A percentile compares a stretch with the other conserved stretches of the same genome.
phyloP scores from a whole-genome alignment of 306 rosid species.

The Acacia crassicarpa region DNA sequence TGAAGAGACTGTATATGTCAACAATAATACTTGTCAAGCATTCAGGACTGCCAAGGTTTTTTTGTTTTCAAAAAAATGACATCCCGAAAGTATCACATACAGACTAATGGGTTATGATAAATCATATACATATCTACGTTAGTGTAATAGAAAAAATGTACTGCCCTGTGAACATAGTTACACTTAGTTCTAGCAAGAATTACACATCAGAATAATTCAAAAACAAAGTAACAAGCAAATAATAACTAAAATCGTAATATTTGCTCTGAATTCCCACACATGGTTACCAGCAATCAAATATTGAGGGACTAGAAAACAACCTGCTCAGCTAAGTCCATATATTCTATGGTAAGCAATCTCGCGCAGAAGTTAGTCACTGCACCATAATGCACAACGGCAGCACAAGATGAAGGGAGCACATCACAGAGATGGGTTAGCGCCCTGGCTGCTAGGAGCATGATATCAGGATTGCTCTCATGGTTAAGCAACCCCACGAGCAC shows the following conservation, averaged over 20 bases:
- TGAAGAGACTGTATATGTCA: conserved; percentile 85
- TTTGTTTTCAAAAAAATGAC: neutral
- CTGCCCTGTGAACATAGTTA: neutral
- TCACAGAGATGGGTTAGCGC: conserved; percentile 95
- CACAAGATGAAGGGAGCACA: conserved; percentile 95
- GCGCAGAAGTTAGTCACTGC: conserved; percentile 96
- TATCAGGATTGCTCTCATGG: conserved; percentile 95
- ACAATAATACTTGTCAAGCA: conserved; percentile 37
- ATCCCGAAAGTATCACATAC: neutral
- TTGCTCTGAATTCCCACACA: neutral
- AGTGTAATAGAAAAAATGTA: neutral
- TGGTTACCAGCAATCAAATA: conserved; percentile 6
- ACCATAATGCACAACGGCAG: conserved; percentile 96
- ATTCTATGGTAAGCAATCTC: conserved; percentile 90
- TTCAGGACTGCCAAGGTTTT: neutral
- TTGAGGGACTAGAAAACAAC: conserved; percentile 41
- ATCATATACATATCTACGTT: neutral
- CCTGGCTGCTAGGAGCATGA: conserved; percentile 99
- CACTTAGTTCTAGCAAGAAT: conserved; percentile 2
- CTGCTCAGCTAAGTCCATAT: conserved; percentile 99
- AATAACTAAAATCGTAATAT: neutral
- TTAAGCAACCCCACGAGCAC: conserved; percentile 94
- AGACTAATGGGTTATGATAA: neutral
- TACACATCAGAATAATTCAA: conserved; percentile 1
- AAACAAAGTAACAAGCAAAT: neutral